These are phyloP conservation scores for Hypoxylon fuscum DNA, from an alignment of 495 filamentous ascomycete species.

Conservation along the genomic window DNA sequence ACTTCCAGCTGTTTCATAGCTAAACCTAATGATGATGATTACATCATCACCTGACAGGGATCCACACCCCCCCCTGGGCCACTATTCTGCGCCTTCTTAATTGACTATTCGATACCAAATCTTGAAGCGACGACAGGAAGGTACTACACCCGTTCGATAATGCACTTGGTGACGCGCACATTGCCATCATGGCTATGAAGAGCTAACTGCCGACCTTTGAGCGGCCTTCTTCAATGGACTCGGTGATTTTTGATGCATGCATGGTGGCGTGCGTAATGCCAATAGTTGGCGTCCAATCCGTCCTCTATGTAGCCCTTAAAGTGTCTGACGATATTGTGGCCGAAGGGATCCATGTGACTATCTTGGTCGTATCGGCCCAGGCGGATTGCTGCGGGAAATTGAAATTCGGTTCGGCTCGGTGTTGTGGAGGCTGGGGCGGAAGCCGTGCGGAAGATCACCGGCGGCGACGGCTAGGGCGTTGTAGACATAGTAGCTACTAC, in stretches of 20 bases:
- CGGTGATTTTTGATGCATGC: neutral
- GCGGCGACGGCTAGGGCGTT: neutral
- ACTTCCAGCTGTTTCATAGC: no score
- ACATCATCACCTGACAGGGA: no score
- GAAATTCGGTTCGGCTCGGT: neutral
- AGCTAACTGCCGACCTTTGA: neutral
- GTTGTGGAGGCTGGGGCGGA: neutral
- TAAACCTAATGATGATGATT: no score
- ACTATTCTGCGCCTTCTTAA: slow-evolving; percentile 92
- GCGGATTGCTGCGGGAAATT: neutral
- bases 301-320: neutral
- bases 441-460: neutral
- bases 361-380: neutral
- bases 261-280: neutral
- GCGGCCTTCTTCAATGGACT: neutral
- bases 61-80: slow-evolving; percentile 94
- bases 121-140: slow-evolving; percentile 90
- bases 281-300: neutral
- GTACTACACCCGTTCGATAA: slow-evolving; percentile 94
- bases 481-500: neutral
- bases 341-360: neutral
- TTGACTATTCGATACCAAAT: slow-evolving; percentile 93
- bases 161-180: slow-evolving; percentile 84
- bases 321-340: neutral
- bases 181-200: neutral